Evolutionary conservation across 805 yeast species (phyloP), one percentile per base, ranked within the genome.

Genomic region (Candida mattraensis): DNA sequence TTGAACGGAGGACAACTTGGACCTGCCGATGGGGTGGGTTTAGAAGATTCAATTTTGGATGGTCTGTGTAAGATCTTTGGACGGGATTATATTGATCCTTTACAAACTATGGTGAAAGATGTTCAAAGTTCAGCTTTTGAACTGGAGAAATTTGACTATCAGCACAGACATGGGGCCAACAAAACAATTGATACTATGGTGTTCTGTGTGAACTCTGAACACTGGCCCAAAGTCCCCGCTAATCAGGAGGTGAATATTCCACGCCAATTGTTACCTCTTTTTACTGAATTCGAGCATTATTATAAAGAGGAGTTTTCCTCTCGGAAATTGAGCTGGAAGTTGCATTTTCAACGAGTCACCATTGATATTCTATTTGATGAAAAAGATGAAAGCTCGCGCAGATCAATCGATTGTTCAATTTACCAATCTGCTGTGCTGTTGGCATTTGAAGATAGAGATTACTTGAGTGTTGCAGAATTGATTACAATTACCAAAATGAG

Each of bases 341-440:
- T 59, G 31, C 57, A 66, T 12, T 51, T 71, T 12, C 76, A 72
- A 34, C 70, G 69, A 40, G 39, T 72, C 13, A 45, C 51, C 0
- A 53, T 72, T 11, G 39, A 44, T 10, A 61, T 60, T 2, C 40
- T 50, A 14, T 70, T 70, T 42, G 51, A 51, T 11, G 41, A 42
- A 9, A 66, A 60, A 0, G 29, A 47, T 7, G 28, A 31, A 6
- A 18, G 18, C 2, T 36, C 48, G 8, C 9, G 30, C 5, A 48
- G 47, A 24, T 24, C 46, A 10, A 28, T 53, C 12, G 55, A 53
- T 2, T 62, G 72, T 13, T 69, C 71, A 24, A 44, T 71, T n/a
- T 61, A 66, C 29, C 76, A 72, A 45, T 74, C 74, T 0, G 51
- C 63, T 1, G 58, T 71, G 0, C 42, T 73, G 3, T 37, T 64